Base-by-base conservation (phyloP, 139 green algal species). In the Coelastrella sp. region DNA sequence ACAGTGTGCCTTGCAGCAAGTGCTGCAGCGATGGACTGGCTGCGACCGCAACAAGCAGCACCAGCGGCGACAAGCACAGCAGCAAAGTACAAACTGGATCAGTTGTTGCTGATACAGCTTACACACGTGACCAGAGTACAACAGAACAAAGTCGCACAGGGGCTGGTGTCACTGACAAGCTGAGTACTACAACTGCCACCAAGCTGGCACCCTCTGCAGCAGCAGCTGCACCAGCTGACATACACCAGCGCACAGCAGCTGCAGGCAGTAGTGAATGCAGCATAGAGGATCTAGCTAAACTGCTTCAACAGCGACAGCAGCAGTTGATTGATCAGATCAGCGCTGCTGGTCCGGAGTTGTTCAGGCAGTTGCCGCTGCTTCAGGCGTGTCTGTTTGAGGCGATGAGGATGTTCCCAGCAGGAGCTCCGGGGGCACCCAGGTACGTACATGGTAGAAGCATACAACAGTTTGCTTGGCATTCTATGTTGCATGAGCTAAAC, bases 371-470 rank as follows among this genome's bases (percentile, higher is more conserved):
- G n/a, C 80, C 80, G 7, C 61, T 86, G 61, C 60, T 86, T 59
- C 60, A 76, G 59, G 80, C 80, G 22, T 86, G 80, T 66, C 80
- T 86, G 80, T 86, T 61, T 60, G 80, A 86, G 61, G 80, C 80
- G 3, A 86, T 86, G 80, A 59, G 80, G 20, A 10, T 86, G 60
- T 86, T 61, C 80, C 80, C 80, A 17, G 80, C 80, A 75, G 80
- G 80, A 60, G 80, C 80, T 22, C 61, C 80, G 16, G 79, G 79
- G 5, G 79, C 79, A 84, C 79, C 79, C n/a, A 71, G 79, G 79
- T 84, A 54, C 6, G 56, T 57, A 47, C 32, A 47, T 47, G 32
- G 32, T 47, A 47, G 32, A 47, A 47, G 32, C 32, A 47, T 47
- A 47, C 32, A 47, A 47, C 32, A 47, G 32, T 47, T 47, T 47